Evolutionary conservation across 106 monocot species (phyloP).

Genomic region (Alisma plantagoaquatica): DNA sequence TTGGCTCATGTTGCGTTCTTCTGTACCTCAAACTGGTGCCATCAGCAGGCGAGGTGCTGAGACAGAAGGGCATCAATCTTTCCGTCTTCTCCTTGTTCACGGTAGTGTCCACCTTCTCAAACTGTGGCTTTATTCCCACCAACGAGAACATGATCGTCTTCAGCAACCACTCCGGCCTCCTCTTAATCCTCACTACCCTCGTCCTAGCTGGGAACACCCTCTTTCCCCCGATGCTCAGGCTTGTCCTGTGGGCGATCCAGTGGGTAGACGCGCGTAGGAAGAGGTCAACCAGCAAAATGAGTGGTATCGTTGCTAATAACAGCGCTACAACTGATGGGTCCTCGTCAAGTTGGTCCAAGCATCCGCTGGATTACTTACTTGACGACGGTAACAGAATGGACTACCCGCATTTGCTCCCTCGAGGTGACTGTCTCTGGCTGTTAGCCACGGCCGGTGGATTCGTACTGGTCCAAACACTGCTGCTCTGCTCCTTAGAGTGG

Average conservation of each 20-base stretch:
- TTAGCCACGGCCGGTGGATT: too few species aligned
- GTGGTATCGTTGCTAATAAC: background rate
- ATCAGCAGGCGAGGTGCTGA: background rate
- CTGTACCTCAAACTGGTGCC: conserved; percentile 20
- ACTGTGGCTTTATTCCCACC: conserved; percentile 40
- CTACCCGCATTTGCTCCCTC: too few species aligned
- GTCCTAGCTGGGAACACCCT: conserved; percentile 37
- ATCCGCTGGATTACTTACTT: too few species aligned
- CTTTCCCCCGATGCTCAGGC: conserved; percentile 23
- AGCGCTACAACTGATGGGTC: conserved; percentile 2
- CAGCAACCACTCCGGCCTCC: conserved; percentile 24
- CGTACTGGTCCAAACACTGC: conserved; percentile 3
- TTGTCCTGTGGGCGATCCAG: conserved; percentile 11
- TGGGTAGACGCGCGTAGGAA: too few species aligned
- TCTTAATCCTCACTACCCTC: conserved; percentile 16
- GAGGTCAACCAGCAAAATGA: too few species aligned
- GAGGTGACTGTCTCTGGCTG: too few species aligned
- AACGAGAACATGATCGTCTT: conserved; percentile 60
- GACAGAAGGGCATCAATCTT: conserved; percentile 1
- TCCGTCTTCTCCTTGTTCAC: conserved; percentile 26
- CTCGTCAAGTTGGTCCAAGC: background rate
- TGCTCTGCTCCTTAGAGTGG: conserved; percentile 49
- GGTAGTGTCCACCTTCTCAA: conserved; percentile 12
- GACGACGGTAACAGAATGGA: too few species aligned
- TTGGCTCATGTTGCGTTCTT: conserved; percentile 16